Base-by-base conservation (phyloP, 306 rosid species). In the Citrullus colocynthis region DNA sequence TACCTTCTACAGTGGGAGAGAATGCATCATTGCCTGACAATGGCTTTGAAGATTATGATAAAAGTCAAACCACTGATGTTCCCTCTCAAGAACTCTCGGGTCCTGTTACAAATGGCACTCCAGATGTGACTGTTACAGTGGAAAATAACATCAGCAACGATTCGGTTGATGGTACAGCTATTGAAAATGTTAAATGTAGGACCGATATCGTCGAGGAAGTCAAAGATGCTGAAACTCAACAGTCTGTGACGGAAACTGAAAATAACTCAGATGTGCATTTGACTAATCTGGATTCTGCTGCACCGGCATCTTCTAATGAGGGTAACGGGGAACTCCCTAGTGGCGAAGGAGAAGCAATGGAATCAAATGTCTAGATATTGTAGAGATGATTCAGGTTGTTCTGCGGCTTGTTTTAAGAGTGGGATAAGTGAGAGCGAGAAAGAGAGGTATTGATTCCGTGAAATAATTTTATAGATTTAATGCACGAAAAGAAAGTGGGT, bases 131-230 rank as follows among this genome's bases (percentile, higher is more conserved):
- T 15, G 3, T 7, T 24, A 4, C 18, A 2, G 76, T 28, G 42
- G 76, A 49, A 49, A 16, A 45, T 49, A 57, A 70, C 44, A 49
- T 41, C 45, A 72, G 49, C 44, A 32, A 41, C 15, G 83, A 80
- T 67, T 66, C 42, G 80, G 88, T 84, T 83, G 83, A 80, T 74
- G 84, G 81, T 60, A 75, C 72, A 7, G 69, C 78, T 59, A 79
- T 7, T n/a, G 49, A 39, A 59, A 56, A 67, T 48, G 52, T 18
- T n/a, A 80, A 75, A 6, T 62, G 34, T 32, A 21, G 75, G 21
- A 41, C 54, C 5, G 28, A 37, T 34, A 71, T 54, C 7, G 39
- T 58, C 4, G 84, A 80, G 82, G 81, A 61, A 67, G 54, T 55
- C 74, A 63, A 80, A 52, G 76, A 62, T 66, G 78, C 30, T 7